These are phyloP conservation scores for Asterella californica DNA, from an alignment of 225 moss, liverwort and hornwort genomes.

Conservation along the genomic window DNA sequence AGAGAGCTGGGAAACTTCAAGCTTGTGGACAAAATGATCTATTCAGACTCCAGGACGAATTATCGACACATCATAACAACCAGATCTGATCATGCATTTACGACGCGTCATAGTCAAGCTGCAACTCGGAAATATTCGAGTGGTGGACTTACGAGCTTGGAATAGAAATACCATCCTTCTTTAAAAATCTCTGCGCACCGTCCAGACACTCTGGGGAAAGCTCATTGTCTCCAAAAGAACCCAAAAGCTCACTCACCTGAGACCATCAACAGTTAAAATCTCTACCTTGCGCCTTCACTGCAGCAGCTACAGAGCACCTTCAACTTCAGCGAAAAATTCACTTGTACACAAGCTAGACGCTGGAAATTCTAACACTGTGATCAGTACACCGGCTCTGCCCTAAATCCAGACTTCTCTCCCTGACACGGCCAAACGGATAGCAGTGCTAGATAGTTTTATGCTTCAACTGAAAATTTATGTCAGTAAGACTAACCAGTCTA, in stretches of 20 bases:
- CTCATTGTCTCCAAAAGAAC: constrained; percentile 97
- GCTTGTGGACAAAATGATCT: background rate
- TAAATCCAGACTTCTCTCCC: no score
- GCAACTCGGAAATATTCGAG: background rate
- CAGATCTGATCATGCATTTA: background rate
- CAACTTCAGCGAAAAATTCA: background rate
- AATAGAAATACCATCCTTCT: constrained; percentile 84
- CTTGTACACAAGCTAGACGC: background rate
- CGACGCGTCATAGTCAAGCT: background rate
- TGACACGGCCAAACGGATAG: no score
- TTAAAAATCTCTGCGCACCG: constrained; percentile 90
- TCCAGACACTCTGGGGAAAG: constrained; percentile 95
- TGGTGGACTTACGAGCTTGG: constrained; percentile 63
- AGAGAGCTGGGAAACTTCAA: background rate
- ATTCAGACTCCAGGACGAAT: background rate
- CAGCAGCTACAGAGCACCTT: background rate
- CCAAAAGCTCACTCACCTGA: constrained; percentile 84
- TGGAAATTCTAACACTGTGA: no score
- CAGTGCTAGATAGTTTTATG: no score
- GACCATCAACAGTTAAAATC: background rate
- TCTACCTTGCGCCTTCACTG: background rate
- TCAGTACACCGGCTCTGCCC: no score
- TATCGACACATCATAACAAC: background rate
- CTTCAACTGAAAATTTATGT: no score
- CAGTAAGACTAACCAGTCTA: no score